Evolutionary conservation across 2,329 filamentous ascomycete genomes (phyloP), one percentile per base, ranked within the genome.

Genomic region (Exophiala phaeomuriformis): DNA sequence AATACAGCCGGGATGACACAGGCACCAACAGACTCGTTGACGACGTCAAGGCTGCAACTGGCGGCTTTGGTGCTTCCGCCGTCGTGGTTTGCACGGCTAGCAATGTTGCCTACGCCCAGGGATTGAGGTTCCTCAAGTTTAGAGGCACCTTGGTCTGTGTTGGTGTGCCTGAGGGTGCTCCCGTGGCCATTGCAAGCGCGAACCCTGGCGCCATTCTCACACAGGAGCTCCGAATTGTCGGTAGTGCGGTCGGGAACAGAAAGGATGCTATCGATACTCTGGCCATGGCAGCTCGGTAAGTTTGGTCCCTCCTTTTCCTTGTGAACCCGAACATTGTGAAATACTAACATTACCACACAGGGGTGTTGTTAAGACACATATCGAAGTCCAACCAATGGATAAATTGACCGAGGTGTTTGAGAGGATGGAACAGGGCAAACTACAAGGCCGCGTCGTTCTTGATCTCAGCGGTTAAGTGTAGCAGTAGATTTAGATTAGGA

Each of bases 51-150:
- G 73, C 72, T 35, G 66, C 81, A 1, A 81, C 81, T 0, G 75
- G 73, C 2, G 80, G 80, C 0, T 67, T 81, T 4, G 82, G 83
- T 30, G 82, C 80, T 0, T 76, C 81, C 55, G 79, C 79, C 1
- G 82, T 81, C 1, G 67, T 86, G 12, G 79, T 85, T 10, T 77
- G 75, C 62, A 76, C 75, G 0, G 71, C 72, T 10, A 71, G 71
- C 32, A 77, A 79, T 52, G 68, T 67, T 39, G 76, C 76, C 3
- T 80, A 79, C 61, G 70, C 68, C 44, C 76, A 78, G 66, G 70
- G 71, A 1, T 57, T 77, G 35, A 65, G 65, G 39, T 71, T 78
- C 55, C 66, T 79, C 19, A 69, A 73, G 29, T 74, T 76, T 61
- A 71, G 72, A 51, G 77, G 77, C 1, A 75, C 73, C 1, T 47